Evolutionary conservation across 1,284 basidiomycete genomes (phyloP).

Genomic region (Cryptococcus sp.): DNA sequence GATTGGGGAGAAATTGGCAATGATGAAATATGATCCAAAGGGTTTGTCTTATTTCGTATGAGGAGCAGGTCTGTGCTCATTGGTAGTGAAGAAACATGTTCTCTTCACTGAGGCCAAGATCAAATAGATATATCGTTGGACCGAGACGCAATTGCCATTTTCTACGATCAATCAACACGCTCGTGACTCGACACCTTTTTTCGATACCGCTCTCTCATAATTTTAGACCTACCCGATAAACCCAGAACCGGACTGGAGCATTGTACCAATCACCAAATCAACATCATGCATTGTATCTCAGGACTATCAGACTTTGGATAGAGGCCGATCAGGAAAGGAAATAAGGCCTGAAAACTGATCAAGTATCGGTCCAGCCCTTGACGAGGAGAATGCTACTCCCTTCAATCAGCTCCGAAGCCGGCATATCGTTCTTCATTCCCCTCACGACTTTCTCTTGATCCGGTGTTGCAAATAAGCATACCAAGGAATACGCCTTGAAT

Average conservation of each 20-base stretch:
- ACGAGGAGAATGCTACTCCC: constrained; percentile 24
- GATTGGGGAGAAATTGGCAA: constrained; percentile 65
- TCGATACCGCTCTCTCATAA: no score
- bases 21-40: constrained; percentile 82
- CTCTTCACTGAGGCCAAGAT: constrained; percentile 66
- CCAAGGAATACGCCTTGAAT: constrained; percentile 12
- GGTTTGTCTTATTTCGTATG: constrained; percentile 53
- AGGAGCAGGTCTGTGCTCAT: neutral
- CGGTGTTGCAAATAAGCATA: constrained; percentile 12
- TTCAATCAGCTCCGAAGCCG: constrained; percentile 16
- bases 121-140: constrained; percentile 49
- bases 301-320: no score
- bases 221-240: no score
- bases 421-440: no score
- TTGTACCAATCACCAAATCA: neutral
- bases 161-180: neutral
- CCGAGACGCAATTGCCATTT: neutral
- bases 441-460: neutral
- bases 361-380: constrained; percentile 6
- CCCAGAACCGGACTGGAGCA: no score
- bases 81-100: constrained; percentile 63
- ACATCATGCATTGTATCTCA: constrained; percentile 25
- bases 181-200: neutral
- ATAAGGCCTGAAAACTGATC: neutral
- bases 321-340: neutral